Percentiles rank a stretch among this genome's conserved stretches.
phyloP scores from a whole-genome alignment of 2,329 filamentous ascomycete species.

The Rhynchosporium graminicola region DNA sequence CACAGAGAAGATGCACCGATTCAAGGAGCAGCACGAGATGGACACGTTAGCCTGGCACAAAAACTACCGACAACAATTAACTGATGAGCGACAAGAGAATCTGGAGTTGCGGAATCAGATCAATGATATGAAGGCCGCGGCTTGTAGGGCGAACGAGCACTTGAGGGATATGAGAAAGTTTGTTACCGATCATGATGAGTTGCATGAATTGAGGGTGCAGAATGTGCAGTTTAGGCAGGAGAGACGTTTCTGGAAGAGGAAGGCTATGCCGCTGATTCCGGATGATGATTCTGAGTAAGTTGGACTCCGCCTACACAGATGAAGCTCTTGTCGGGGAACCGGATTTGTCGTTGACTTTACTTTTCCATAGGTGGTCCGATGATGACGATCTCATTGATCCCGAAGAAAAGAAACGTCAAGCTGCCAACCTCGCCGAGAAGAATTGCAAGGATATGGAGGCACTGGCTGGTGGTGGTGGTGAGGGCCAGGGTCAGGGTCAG shows the following conservation, averaged over 20 bases:
- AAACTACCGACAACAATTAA: slow-evolving; percentile 65
- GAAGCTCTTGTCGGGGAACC: no score
- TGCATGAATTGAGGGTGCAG: slow-evolving; percentile 56
- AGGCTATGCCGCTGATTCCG: slow-evolving; percentile 61
- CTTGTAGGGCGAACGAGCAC: slow-evolving; percentile 57
- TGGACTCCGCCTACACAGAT: neutral
- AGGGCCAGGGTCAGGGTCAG: neutral
- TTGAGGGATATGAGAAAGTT: slow-evolving; percentile 58
- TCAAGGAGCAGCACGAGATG: slow-evolving; percentile 62
- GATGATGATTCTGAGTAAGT: slow-evolving; percentile 53
- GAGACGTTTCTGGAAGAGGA: slow-evolving; percentile 65
- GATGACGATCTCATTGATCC: slow-evolving; percentile 64
- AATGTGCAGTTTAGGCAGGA: slow-evolving; percentile 57
- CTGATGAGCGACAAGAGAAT: slow-evolving; percentile 66
- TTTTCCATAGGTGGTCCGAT: slow-evolving; percentile 52
- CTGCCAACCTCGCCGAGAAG: slow-evolving; percentile 33
- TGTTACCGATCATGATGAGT: slow-evolving; percentile 57
- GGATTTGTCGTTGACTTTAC: neutral
- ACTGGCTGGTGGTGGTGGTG: slow-evolving; percentile 19
- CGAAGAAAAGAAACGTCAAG: slow-evolving; percentile 56
- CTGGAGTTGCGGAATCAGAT: slow-evolving; percentile 63
- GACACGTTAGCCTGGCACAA: slow-evolving; percentile 67
- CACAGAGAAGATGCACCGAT: slow-evolving; percentile 65
- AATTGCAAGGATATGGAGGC: slow-evolving; percentile 29
- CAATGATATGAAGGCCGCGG: slow-evolving; percentile 65